Conservation (phyloP, 140 eudicot genomes). For the Stevia rebaudiana region DNA sequence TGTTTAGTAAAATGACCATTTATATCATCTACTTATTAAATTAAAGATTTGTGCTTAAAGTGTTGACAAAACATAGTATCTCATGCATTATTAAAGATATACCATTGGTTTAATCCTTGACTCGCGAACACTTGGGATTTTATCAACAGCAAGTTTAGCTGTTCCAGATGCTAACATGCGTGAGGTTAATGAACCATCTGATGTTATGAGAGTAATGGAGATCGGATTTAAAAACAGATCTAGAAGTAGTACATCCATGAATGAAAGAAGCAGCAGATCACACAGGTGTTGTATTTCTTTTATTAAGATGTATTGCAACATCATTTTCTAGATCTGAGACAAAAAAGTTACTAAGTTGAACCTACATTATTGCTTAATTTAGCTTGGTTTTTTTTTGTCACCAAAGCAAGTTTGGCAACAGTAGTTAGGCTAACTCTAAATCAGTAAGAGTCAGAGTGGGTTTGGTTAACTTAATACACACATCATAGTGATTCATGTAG, state of each 20-base stretch:
- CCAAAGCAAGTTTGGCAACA: not conserved
- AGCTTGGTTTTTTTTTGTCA: not conserved
- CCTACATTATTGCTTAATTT: not conserved
- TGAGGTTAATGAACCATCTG: constrained; percentile 54
- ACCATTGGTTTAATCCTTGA: constrained; percentile 38
- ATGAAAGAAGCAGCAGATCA: constrained; percentile 94
- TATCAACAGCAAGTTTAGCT: constrained; percentile 66
- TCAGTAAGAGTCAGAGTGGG: too few relatives aligned
- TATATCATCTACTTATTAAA: constrained; percentile 3
- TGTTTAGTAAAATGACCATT: not conserved
- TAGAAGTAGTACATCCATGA: constrained; percentile 67
- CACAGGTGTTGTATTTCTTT: constrained; percentile 55
- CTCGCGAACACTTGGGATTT: constrained; percentile 88
- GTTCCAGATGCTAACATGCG: constrained; percentile 90
- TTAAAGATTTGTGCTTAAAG: constrained; percentile 4
- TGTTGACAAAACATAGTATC: constrained; percentile 6
- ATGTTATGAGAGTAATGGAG: constrained; percentile 80
- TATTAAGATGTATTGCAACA: not conserved
- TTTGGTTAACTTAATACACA: too few relatives aligned
- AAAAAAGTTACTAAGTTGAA: not conserved
- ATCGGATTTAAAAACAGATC: constrained; percentile 68
- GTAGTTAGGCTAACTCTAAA: too few relatives aligned
- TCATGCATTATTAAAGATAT: constrained; percentile 5
- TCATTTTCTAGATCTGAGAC: not conserved
- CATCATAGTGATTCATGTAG: too few relatives aligned